Percentiles rank a stretch among this genome's conserved stretches.
These are phyloP conservation scores for Suhomyces yuchorum DNA, from an alignment of 1,139 yeast species.

Conservation along the genomic window DNA sequence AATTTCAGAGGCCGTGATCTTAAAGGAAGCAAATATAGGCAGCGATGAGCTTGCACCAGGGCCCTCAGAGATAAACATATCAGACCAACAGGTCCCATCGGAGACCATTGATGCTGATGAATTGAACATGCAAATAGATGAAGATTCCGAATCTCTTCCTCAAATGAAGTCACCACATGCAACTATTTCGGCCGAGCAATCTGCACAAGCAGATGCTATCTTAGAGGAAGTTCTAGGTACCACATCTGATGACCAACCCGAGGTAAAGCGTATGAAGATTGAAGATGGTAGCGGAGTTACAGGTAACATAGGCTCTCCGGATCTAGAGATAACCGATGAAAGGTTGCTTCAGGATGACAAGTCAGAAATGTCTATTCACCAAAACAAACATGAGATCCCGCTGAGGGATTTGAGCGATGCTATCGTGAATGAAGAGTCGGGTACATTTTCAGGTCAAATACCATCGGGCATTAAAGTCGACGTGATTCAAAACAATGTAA, in stretches of 20 bases:
- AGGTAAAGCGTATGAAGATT: conserved; percentile 2
- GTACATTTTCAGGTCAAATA: background rate
- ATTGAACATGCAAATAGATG: background rate
- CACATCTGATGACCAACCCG: conserved; percentile 1
- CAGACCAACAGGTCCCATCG: background rate
- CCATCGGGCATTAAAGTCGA: background rate
- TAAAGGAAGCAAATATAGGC: background rate
- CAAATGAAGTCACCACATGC: background rate
- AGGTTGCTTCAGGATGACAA: background rate
- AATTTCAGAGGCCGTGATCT: background rate
- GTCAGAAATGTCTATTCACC: background rate
- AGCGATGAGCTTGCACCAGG: background rate
- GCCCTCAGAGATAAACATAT: background rate
- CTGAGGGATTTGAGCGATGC: background rate
- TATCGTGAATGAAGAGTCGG: background rate
- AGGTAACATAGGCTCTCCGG: background rate
- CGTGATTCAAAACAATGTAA: background rate
- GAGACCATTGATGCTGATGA: background rate
- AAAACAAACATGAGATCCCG: background rate
- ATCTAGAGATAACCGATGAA: background rate
- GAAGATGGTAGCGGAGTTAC: background rate
- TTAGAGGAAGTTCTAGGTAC: background rate
- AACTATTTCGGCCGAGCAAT: background rate
- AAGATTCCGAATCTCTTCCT: background rate
- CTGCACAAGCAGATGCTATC: background rate